Conservation (phyloP, 257 asterid species). For the Scutellaria galericulata region DNA sequence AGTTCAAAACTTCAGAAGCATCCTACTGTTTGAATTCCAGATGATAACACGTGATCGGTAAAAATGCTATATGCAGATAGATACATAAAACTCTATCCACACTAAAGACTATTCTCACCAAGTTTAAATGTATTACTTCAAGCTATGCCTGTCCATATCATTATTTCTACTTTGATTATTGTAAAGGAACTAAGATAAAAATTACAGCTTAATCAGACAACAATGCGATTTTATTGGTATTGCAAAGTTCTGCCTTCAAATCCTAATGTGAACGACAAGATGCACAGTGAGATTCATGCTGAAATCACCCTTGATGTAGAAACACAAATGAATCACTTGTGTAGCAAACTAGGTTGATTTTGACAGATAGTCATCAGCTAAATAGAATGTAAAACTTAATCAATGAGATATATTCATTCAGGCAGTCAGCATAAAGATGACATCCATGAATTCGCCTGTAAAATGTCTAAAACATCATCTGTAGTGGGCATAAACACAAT, state of each 20-base stretch:
- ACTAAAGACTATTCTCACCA: not conserved
- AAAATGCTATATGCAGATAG: not conserved
- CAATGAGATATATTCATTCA: not conserved
- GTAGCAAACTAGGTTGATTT: not conserved
- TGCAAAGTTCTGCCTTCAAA: not conserved
- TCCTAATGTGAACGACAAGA: not conserved
- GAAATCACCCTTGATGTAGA: conserved; percentile 8
- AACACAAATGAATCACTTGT: not conserved
- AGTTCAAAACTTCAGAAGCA: not conserved
- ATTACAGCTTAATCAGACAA: conserved; percentile 68
- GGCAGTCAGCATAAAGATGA: conserved; percentile 8
- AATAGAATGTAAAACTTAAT: not conserved
- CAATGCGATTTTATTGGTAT: conserved; percentile 59
- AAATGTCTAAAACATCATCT: not conserved
- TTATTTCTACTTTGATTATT: conserved; percentile 61
- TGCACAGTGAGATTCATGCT: not conserved
- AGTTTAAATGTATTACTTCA: not conserved
- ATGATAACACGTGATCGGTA: not conserved
- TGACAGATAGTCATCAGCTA: not conserved
- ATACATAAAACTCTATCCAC: not conserved
- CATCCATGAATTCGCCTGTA: not conserved
- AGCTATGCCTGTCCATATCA: conserved; percentile 70
- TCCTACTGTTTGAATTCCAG: not conserved
- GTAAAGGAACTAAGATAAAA: conserved; percentile 65
- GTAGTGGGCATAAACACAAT: not conserved